These are phyloP conservation scores for Sanghuangporus sanghuang DNA, from an alignment of 1,284 basidiomycete species.

Conservation along the genomic window DNA sequence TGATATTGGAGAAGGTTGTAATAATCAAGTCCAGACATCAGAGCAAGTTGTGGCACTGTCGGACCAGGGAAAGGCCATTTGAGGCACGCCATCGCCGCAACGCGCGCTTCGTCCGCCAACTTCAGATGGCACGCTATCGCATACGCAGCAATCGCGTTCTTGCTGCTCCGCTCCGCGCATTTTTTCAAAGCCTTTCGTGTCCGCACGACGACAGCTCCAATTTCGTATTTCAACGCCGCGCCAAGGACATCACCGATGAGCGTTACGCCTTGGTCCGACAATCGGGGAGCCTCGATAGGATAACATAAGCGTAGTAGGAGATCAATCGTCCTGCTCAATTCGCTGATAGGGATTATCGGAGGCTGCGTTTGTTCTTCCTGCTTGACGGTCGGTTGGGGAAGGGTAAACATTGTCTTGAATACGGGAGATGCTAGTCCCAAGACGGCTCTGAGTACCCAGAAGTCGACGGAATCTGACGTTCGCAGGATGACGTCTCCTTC, in stretches of 20 bases:
- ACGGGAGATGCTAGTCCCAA: conserved; percentile 23
- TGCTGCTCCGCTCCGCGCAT: neutral
- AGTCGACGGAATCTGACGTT: conserved; percentile 21
- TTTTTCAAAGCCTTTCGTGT: neutral
- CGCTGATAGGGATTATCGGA: conserved; percentile 28
- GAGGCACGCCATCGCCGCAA: conserved; percentile 1
- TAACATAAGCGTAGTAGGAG: conserved; percentile 49
- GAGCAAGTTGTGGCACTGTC: neutral
- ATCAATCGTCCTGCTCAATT: conserved; percentile 39
- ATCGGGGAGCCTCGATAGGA: conserved; percentile 22
- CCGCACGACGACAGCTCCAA: conserved; percentile 19
- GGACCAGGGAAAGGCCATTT: conserved; percentile 5
- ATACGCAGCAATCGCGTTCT: neutral
- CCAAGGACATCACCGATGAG: conserved; percentile 23
- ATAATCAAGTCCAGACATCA: conserved; percentile 1
- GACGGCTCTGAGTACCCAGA: conserved; percentile 22
- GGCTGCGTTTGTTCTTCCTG: conserved; percentile 41
- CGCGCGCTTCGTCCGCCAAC: conserved; percentile 3
- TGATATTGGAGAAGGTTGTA: conserved; percentile 6
- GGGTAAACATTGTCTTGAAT: conserved; percentile 25
- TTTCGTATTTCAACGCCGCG: conserved; percentile 36
- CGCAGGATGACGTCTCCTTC: conserved; percentile 20
- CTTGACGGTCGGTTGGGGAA: conserved; percentile 19
- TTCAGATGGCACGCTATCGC: conserved; percentile 8
- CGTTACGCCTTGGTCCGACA: neutral